phyloP scores from a whole-genome alignment of 1,284 basidiomycete species.

The Cryptococcus maquisensis region DNA sequence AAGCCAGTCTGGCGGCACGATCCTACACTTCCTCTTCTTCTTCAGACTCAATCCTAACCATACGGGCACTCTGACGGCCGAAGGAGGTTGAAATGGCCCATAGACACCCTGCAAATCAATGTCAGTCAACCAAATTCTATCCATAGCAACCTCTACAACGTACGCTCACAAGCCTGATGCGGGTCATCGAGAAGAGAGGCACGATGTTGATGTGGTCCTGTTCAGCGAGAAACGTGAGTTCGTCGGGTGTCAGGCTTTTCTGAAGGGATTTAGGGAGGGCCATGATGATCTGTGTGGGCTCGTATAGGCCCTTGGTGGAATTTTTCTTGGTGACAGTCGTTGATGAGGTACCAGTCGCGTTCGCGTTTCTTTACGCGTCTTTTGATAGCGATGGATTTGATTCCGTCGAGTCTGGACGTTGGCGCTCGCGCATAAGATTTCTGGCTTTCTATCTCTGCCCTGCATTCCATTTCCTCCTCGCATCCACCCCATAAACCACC shows the following conservation, averaged over 20 bases:
- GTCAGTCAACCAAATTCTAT: neutral
- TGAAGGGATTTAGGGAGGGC: conserved; percentile 48
- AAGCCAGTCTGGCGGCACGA: conserved; percentile 86
- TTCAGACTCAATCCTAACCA: conserved; percentile 96
- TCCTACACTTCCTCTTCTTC: conserved; percentile 86
- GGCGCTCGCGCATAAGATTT: neutral
- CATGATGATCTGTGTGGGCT: conserved; percentile 30
- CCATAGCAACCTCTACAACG: conserved; percentile 12
- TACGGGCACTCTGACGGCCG: conserved; percentile 74
- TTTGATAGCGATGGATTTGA: neutral
- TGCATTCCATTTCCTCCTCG: neutral
- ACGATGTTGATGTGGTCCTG: conserved; percentile 76
- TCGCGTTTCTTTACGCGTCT: neutral
- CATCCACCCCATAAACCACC: neutral
- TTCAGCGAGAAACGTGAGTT: conserved; percentile 79
- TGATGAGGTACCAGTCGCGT: neutral
- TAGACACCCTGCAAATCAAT: conserved; percentile 65
- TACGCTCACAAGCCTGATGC: conserved; percentile 81
- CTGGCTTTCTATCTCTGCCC: neutral
- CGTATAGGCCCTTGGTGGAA: too few species aligned
- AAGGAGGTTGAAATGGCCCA: conserved; percentile 86
- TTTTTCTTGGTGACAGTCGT: too few species aligned
- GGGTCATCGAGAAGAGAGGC: conserved; percentile 80
- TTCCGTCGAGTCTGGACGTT: neutral
- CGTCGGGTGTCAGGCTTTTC: conserved; percentile 53